Conservation (phyloP, 441 rosid genomes). For the Brassica hybrid region DNA sequence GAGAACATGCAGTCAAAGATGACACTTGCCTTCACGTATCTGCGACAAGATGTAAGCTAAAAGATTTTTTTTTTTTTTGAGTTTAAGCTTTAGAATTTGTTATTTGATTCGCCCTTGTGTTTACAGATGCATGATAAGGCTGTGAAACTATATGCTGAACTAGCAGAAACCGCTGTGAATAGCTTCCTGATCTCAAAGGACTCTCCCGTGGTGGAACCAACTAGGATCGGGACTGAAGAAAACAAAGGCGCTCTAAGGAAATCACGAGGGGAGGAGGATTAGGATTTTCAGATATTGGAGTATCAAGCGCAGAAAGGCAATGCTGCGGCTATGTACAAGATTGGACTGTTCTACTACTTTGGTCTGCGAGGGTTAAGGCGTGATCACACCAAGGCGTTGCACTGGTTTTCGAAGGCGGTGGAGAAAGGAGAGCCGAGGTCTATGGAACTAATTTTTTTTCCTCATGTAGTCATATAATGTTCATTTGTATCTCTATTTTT, state of each 20-base stretch:
- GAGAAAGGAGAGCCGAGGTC: constrained; percentile 93
- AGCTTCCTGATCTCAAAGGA: constrained; percentile 94
- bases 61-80: too few relatives aligned
- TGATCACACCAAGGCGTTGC: constrained; percentile 83
- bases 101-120: constrained; percentile 18
- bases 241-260: constrained; percentile 91
- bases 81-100: background rate
- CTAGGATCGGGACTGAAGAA: constrained; percentile 96
- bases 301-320: constrained; percentile 98
- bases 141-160: constrained; percentile 77
- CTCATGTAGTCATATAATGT: too few relatives aligned
- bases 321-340: constrained; percentile 85
- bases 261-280: constrained; percentile 92
- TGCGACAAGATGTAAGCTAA: constrained; percentile 82
- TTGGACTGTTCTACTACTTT: constrained; percentile 90
- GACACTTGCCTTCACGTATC: constrained; percentile 87
- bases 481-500: too few relatives aligned
- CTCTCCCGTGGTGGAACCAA: constrained; percentile 86
- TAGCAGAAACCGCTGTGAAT: constrained; percentile 94
- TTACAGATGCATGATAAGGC: constrained; percentile 87
- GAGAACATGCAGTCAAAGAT: constrained; percentile 91
- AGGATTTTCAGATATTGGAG: constrained; percentile 95
- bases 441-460: constrained; percentile 61
- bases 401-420: constrained; percentile 86
- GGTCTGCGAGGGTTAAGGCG: constrained; percentile 96